Evolutionary conservation across 805 yeast genomes (phyloP).

Genomic region (Jamesozyma lodderae): DNA sequence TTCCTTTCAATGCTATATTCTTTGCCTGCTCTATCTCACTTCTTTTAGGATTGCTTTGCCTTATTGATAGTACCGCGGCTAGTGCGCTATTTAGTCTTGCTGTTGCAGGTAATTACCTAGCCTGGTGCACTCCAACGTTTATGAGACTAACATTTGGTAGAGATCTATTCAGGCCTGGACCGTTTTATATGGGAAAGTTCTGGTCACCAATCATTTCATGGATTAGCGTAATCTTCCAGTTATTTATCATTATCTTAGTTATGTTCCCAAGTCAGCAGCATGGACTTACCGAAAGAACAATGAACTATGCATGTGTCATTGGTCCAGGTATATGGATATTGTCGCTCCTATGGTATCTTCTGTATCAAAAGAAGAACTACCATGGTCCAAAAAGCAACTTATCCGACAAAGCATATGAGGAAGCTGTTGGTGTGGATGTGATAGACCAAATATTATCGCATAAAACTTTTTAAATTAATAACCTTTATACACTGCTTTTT

Average conservation of each 20-base stretch:
- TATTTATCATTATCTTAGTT: constrained; percentile 44
- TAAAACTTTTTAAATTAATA: too few species aligned
- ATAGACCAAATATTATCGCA: constrained; percentile 21
- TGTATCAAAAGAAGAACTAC: constrained; percentile 45
- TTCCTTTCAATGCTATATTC: constrained; percentile 56
- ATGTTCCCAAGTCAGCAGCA: constrained; percentile 48
- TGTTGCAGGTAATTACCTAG: constrained; percentile 36
- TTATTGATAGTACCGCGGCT: constrained; percentile 36
- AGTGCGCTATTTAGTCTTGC: constrained; percentile 37
- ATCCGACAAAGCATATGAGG: constrained; percentile 23
- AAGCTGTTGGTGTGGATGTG: constrained; percentile 21
- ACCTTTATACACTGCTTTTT: too few species aligned
- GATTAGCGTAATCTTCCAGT: constrained; percentile 41
- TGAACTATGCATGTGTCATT: constrained; percentile 68
- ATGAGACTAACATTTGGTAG: constrained; percentile 37
- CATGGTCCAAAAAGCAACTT: constrained; percentile 43
- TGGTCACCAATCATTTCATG: constrained; percentile 40
- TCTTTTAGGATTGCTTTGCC: constrained; percentile 33
- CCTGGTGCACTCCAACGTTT: constrained; percentile 36
- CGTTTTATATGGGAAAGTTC: constrained; percentile 49
- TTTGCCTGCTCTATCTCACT: constrained; percentile 32
- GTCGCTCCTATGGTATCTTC: constrained; percentile 42
- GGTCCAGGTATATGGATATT: constrained; percentile 54
- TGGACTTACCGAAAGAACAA: constrained; percentile 32
- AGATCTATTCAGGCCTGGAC: constrained; percentile 52